These are phyloP conservation scores for Metschnikowia amazonensis DNA, from an alignment of 805 yeast species.

Conservation along the genomic window DNA sequence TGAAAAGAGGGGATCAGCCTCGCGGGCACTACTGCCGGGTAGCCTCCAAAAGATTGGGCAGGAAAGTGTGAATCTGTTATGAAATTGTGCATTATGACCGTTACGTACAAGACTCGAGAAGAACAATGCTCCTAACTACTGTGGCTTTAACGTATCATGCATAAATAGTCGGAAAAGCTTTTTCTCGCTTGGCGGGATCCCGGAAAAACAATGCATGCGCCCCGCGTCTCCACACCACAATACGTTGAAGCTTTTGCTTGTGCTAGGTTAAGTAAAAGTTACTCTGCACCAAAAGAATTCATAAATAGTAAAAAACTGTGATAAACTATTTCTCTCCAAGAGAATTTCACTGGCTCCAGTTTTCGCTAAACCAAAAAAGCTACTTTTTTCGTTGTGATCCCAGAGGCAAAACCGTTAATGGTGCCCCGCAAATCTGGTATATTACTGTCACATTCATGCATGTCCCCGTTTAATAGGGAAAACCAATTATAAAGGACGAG, in stretches of 20 bases:
- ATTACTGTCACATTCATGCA: neutral
- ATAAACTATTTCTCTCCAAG: neutral
- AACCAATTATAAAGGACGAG: neutral
- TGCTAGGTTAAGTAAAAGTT: neutral
- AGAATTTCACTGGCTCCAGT: too few species aligned
- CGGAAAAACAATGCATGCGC: slow-evolving; percentile 2
- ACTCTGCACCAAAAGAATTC: neutral
- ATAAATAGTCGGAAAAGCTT: neutral
- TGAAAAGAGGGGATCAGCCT: neutral
- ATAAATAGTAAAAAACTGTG: too few species aligned
- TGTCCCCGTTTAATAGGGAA: neutral
- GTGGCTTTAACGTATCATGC: neutral
- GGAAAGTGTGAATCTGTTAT: neutral
- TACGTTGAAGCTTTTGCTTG: neutral
- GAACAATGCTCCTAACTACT: neutral
- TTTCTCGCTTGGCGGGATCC: neutral
- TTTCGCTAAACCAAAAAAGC: neutral
- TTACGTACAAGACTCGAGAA: neutral
- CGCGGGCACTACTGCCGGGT: neutral
- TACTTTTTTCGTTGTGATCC: neutral
- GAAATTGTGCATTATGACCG: neutral
- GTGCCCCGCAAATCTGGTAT: slow-evolving; percentile 1
- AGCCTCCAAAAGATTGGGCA: neutral
- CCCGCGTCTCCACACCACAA: slow-evolving; percentile 2
- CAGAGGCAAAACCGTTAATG: neutral